Evolutionary conservation across 192 early-diverging fungal species (phyloP).

Genomic region (Chytriomyces hyalinus): DNA sequence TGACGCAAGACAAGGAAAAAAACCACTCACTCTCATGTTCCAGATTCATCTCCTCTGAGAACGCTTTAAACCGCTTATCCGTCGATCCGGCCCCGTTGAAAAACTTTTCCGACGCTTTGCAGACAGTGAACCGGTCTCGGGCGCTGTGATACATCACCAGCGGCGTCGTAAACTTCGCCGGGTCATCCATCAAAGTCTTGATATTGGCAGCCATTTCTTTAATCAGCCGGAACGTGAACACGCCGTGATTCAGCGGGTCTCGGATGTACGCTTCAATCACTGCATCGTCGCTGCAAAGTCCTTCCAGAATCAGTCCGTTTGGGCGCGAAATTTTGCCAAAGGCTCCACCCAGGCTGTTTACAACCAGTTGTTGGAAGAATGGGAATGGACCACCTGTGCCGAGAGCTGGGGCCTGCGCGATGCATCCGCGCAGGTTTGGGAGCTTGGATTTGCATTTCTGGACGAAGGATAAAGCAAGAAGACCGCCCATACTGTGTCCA

Average conservation of each 20-base stretch:
- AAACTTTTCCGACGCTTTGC: constrained; percentile 5
- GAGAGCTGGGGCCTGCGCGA: constrained; percentile 35
- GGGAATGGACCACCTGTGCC: constrained; percentile 3
- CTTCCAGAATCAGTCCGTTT: not conserved
- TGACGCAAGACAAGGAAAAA: not conserved
- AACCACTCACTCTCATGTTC: constrained; percentile 36
- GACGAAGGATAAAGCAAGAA: constrained; percentile 37
- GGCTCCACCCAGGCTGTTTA: not conserved
- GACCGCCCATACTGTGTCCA: constrained; percentile 58
- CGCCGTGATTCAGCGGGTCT: constrained; percentile 24
- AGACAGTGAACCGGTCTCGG: constrained; percentile 19
- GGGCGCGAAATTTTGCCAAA: constrained; percentile 12
- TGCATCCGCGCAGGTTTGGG: constrained; percentile 32
- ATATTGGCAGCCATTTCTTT: constrained; percentile 14
- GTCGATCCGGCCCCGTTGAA: not conserved
- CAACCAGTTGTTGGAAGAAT: constrained; percentile 4
- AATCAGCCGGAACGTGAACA: constrained; percentile 21
- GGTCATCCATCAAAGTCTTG: constrained; percentile 3
- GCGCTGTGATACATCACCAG: constrained; percentile 28
- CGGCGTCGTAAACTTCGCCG: constrained; percentile 17
- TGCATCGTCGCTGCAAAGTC: constrained; percentile 3
- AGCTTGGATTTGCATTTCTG: constrained; percentile 11
- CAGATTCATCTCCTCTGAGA: constrained; percentile 1
- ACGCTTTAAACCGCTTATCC: constrained; percentile 28
- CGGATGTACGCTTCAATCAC: constrained; percentile 2